Conservation (phyloP, 169 alveolate genomes). For the Plasmodium gallinaceum region DNA sequence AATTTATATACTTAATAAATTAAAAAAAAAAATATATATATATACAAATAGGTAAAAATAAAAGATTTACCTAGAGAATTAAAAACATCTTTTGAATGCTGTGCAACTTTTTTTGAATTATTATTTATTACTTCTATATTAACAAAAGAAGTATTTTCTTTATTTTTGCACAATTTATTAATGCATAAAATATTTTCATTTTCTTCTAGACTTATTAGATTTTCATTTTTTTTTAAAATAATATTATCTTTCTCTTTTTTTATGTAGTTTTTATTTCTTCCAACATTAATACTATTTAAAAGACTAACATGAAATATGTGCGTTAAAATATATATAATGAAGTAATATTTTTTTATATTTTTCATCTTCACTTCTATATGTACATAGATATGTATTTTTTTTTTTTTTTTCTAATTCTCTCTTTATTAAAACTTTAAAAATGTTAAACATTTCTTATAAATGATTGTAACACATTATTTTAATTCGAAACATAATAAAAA, state of each 20-base stretch:
- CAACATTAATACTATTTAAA: conserved; percentile 9
- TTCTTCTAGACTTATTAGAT: conserved; percentile 11
- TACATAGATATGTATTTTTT: conserved; percentile 17
- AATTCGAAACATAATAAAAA: neutral
- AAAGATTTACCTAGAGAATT: neutral
- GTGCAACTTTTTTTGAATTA: neutral
- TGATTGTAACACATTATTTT: neutral
- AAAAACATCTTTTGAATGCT: neutral
- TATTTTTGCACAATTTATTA: conserved; percentile 3
- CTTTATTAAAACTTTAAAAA: neutral
- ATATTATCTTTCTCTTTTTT: neutral
- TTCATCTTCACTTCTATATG: conserved; percentile 23
- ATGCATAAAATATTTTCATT: conserved; percentile 20
- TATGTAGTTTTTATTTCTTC: conserved; percentile 7
- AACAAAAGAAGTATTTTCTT: conserved; percentile 23
- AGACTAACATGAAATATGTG: conserved; percentile 11
- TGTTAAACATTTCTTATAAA: neutral
- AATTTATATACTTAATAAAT: neutral
- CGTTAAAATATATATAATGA: conserved; percentile 22
- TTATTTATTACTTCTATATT: conserved; percentile 12
- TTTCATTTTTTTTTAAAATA: neutral
- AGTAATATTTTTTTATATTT: conserved; percentile 30
- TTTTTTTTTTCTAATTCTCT: neutral
- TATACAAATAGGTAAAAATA: no score
- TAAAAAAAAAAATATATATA: neutral